A percentile compares a stretch with the other conserved stretches of the same genome.
phyloP scores from a whole-genome alignment of 345 rosid species.

The Lagerstroemia speciosa region DNA sequence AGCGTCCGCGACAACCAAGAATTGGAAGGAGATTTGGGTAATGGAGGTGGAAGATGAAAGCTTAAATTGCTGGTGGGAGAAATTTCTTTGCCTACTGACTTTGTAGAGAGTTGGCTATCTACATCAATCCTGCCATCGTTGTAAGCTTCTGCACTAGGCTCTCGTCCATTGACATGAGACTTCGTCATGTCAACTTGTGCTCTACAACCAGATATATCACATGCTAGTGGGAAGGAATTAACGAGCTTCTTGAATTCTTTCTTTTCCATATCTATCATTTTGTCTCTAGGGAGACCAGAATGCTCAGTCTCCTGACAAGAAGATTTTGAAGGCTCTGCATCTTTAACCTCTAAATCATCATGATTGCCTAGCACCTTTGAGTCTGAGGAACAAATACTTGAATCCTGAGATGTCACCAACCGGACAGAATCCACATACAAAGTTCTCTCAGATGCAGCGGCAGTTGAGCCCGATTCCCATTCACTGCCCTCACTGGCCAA shows the following conservation, averaged over 20 bases:
- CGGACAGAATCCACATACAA: conserved; percentile 62
- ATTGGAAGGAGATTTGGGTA: conserved; percentile 83
- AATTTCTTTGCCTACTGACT: conserved; percentile 21
- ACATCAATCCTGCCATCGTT: conserved; percentile 24
- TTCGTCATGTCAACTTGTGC: not conserved
- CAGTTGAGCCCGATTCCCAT: conserved; percentile 29
- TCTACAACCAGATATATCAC: not conserved
- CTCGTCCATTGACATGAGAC: not conserved
- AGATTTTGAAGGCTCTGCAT: conserved; percentile 17
- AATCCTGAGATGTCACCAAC: conserved; percentile 19
- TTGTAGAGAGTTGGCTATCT: conserved; percentile 20
- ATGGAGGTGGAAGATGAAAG: conserved; percentile 51
- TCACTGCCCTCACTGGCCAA: conserved; percentile 43
- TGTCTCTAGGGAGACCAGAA: conserved; percentile 10
- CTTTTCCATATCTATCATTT: not conserved
- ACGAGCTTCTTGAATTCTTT: not conserved
- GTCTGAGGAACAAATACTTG: conserved; percentile 17
- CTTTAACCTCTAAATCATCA: conserved; percentile 21
- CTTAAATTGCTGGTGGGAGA: conserved; percentile 12
- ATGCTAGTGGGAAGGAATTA: not conserved
- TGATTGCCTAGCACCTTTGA: conserved; percentile 4
- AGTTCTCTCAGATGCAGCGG: conserved; percentile 57
- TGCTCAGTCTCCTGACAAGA: conserved; percentile 21
- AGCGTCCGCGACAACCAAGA: conserved; percentile 77
- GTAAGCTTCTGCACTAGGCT: conserved; percentile 12